A percentile compares a stretch with the other conserved stretches of the same genome.
These are phyloP conservation scores for Colletotrichum truncatum DNA, from an alignment of 2,329 filamentous ascomycete genomes.

Conservation along the genomic window DNA sequence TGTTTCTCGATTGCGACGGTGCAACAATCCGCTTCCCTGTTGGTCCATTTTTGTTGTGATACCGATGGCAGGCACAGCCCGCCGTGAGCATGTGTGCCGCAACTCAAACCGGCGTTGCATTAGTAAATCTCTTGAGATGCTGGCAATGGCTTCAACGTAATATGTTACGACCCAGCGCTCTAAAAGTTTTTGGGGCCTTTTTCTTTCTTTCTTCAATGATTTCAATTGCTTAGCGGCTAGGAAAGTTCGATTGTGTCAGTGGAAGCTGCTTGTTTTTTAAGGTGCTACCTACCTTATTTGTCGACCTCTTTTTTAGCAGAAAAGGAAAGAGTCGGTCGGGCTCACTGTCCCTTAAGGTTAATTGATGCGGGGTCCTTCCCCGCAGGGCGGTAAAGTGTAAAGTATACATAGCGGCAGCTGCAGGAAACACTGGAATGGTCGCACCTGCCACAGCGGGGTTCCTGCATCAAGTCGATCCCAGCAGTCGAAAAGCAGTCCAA, in stretches of 20 bases:
- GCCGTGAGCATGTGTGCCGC: neutral
- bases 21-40: neutral
- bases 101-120: neutral
- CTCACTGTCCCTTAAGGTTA: conserved; percentile 1
- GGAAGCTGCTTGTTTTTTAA: too few relatives aligned
- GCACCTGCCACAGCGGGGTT: conserved; percentile 25
- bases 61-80: neutral
- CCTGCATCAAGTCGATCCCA: conserved; percentile 12
- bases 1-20: neutral
- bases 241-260: too few relatives aligned
- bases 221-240: too few relatives aligned
- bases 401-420: neutral
- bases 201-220: too few relatives aligned
- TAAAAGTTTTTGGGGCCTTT: too few relatives aligned
- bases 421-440: neutral
- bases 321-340: neutral
- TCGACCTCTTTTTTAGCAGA: too few relatives aligned
- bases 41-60: neutral
- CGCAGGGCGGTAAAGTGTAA: neutral
- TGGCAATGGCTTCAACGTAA: too few relatives aligned
- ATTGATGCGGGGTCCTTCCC: conserved; percentile 16
- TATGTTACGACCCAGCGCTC: too few relatives aligned
- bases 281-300: too few relatives aligned
- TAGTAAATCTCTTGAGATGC: neutral
- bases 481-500: neutral